Evolutionary conservation across 257 asterid genomes (phyloP).

Genomic region (Asclepias syriaca): DNA sequence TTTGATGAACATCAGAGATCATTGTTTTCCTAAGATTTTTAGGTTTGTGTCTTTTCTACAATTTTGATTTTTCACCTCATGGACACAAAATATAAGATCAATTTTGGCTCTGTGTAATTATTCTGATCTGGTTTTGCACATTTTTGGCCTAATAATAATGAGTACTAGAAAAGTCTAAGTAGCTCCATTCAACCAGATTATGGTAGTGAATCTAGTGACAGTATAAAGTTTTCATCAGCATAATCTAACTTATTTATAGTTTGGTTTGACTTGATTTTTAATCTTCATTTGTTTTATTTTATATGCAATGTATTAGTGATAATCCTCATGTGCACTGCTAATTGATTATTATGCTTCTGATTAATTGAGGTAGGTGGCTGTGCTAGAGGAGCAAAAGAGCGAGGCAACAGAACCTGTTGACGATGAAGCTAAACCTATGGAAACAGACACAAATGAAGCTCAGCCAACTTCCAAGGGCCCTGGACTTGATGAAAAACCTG

Average conservation of each 20-base stretch:
- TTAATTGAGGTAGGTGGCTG: constrained; percentile 43
- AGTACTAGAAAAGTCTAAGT: background rate
- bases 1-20: background rate
- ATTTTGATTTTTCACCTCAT: background rate
- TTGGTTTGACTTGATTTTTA: background rate
- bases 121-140: background rate
- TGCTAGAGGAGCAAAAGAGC: constrained; percentile 75
- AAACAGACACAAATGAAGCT: constrained; percentile 28
- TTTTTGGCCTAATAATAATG: background rate
- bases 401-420: constrained; percentile 62
- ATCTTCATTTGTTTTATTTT: background rate
- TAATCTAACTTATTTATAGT: background rate
- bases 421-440: constrained; percentile 58
- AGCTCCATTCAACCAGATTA: background rate
- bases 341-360: constrained; percentile 7
- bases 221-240: background rate
- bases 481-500: constrained; percentile 73
- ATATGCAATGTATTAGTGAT: background rate
- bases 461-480: constrained; percentile 45
- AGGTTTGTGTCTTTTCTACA: background rate
- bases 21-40: background rate
- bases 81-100: background rate
- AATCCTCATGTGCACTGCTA: background rate
- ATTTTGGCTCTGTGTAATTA: background rate
- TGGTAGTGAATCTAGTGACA: background rate